Evolutionary conservation across 2,329 filamentous ascomycete species (phyloP), one percentile per base, ranked within the genome.

Genomic region (Phaeosphaeriaceae sp.): DNA sequence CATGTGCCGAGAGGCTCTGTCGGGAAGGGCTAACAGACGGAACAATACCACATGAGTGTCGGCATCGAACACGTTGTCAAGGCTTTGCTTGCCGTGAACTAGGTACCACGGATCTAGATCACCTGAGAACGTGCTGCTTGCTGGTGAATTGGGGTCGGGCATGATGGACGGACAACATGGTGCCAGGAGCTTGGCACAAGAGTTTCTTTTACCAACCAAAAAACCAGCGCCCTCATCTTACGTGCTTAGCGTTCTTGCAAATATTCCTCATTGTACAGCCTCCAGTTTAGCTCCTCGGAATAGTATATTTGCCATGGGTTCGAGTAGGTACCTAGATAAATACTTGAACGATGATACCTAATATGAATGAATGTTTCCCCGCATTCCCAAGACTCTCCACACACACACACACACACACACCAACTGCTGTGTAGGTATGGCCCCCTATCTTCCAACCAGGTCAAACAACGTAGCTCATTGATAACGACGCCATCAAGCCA

Each of bases 161-260:
- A 36, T 16, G 23, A 32, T 17, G 34, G n/a, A n/a, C 26, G 46
- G 40, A 50, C 56, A 56, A 45, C 40, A 55, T 23, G 33, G 48
- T 52, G 43, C 45, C 33, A 34, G 17, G n/a, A 45, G 40, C 62
- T 63, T 60, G 58, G 62, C 56, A 55, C 43, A 50, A 40, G 36
- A 28, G 48, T 52, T 53, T 60, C 54, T 48, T 51, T 55, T 49
- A 58, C 54, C 58, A 63, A 58, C 58, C 54, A 41, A 54, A 58
- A 55, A 54, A 53, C 49, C 58, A 58, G 52, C 52, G 48, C 48
- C 44, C 52, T 41, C 48, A 16, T 33, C 52, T 38, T 45, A 34
- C 42, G 32, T 54, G 21, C 48, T 38, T 56, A 58, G 54, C 48
- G 52, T 13, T 28, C 30, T 35, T 35, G 29, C 41, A 41, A 41